A percentile compares a stretch with the other conserved stretches of the same genome.
These are phyloP conservation scores for Cryomyces antarcticus DNA, from an alignment of 495 filamentous ascomycete genomes.

Conservation along the genomic window DNA sequence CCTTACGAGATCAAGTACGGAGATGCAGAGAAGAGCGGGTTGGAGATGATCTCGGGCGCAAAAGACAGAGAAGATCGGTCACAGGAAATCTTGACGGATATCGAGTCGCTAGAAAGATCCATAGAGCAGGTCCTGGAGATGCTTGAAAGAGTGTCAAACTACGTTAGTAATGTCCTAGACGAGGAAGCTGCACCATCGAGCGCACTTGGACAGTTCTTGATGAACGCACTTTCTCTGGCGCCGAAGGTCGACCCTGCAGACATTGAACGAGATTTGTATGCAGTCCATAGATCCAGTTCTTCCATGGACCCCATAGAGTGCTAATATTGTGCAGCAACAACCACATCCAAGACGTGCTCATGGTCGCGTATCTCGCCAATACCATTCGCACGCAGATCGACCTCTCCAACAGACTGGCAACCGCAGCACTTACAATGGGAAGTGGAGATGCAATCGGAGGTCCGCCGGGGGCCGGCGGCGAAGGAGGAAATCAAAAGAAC, in stretches of 20 bases:
- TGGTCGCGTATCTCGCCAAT: constrained; percentile 93
- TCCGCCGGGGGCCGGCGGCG: constrained; percentile 2
- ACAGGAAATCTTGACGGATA: constrained; percentile 55
- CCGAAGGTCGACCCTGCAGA: constrained; percentile 80
- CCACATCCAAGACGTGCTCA: constrained; percentile 94
- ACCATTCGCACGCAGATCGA: constrained; percentile 98
- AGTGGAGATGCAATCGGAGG: constrained; percentile 10
- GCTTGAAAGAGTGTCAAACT: constrained; percentile 73
- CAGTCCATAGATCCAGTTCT: constrained; percentile 3
- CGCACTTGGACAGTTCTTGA: constrained; percentile 80
- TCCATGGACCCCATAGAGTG: constrained; percentile 2
- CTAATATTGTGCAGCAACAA: constrained; percentile 46
- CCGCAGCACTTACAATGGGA: constrained; percentile 46
- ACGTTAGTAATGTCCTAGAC: constrained; percentile 65
- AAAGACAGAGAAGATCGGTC: constrained; percentile 58
- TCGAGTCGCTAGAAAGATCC: constrained; percentile 66
- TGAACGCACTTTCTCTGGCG: constrained; percentile 75
- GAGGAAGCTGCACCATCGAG: constrained; percentile 49
- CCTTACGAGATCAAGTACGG: constrained; percentile 81
- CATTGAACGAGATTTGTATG: constrained; percentile 84
- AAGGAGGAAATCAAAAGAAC: constrained; percentile 5
- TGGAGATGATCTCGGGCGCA: constrained; percentile 67
- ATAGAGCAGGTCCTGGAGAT: constrained; percentile 70
- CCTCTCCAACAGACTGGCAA: constrained; percentile 80
- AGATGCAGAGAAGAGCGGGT: constrained; percentile 77